phyloP scores from a whole-genome alignment of 2,329 filamentous ascomycete species.

The Pseudocercospora macadamiae region DNA sequence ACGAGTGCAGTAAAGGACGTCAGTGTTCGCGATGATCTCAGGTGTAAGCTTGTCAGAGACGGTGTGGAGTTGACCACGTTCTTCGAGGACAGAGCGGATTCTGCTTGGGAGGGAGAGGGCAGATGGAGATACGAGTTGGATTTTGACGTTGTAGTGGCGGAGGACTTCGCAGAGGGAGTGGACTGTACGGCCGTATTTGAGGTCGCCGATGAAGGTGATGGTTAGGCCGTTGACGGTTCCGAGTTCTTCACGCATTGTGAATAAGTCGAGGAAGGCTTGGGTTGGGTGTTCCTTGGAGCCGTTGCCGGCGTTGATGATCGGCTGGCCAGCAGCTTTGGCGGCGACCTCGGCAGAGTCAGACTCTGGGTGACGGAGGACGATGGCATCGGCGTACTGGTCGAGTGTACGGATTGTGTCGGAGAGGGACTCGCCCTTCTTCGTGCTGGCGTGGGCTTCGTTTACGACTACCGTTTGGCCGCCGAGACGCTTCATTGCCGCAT shows the following conservation, averaged over 20 bases:
- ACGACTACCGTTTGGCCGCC: conserved; percentile 85
- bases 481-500: conserved; percentile 97
- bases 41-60: conserved; percentile 80
- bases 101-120: conserved; percentile 75
- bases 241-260: conserved; percentile 96
- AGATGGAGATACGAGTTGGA: conserved; percentile 87
- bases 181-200: conserved; percentile 89
- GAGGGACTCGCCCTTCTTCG: conserved; percentile 90
- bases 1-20: conserved; percentile 95
- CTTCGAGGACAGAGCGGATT: conserved; percentile 71
- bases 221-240: conserved; percentile 94
- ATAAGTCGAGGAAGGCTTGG: conserved; percentile 95
- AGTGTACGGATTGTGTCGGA: conserved; percentile 93
- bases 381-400: conserved; percentile 89
- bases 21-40: conserved; percentile 81
- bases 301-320: conserved; percentile 96
- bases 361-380: conserved; percentile 92
- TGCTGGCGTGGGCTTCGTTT: conserved; percentile 81
- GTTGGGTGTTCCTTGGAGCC: conserved; percentile 95
- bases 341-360: conserved; percentile 79
- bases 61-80: conserved; percentile 73
- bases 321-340: conserved; percentile 83
- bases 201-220: conserved; percentile 93
- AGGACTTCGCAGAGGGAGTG: conserved; percentile 94
- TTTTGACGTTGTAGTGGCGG: conserved; percentile 90